Conservation (phyloP, 1,139 yeast species). For the Wickerhamomyces sp. region DNA sequence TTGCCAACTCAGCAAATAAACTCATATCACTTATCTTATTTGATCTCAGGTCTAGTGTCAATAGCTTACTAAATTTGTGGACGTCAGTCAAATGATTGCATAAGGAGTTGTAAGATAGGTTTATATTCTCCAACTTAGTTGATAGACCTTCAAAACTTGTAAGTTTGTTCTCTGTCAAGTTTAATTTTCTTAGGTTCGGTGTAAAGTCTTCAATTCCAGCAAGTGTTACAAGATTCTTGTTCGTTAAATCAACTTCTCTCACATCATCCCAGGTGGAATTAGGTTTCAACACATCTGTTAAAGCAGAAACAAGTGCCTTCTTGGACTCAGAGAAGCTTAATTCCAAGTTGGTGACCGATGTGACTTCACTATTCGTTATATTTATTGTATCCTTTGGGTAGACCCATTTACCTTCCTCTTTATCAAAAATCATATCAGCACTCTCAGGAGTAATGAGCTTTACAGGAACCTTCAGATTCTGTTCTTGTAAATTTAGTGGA, state of each 20-base stretch:
- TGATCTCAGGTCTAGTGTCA: constrained; percentile 15
- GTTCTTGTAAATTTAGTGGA: not conserved
- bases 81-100: constrained; percentile 22
- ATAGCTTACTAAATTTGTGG: constrained; percentile 9
- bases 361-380: constrained; percentile 9
- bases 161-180: constrained; percentile 29
- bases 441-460: constrained; percentile 13
- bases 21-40: constrained; percentile 17
- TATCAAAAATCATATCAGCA: constrained; percentile 11
- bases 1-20: constrained; percentile 11
- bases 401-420: constrained; percentile 8
- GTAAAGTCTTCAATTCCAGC: constrained; percentile 30
- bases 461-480: constrained; percentile 3
- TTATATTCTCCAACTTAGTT: constrained; percentile 21
- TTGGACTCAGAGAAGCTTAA: constrained; percentile 27
- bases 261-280: constrained; percentile 32
- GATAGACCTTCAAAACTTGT: constrained; percentile 33
- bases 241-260: constrained; percentile 26
- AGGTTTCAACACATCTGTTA: constrained; percentile 29
- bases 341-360: constrained; percentile 23
- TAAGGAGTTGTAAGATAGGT: constrained; percentile 27
- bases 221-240: constrained; percentile 26
- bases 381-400: not conserved
- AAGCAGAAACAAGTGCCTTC: constrained; percentile 26
- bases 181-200: constrained; percentile 28